Evolutionary conservation across 805 yeast species (phyloP), one percentile per base, ranked within the genome.

Genomic region (Ogataea henricii): DNA sequence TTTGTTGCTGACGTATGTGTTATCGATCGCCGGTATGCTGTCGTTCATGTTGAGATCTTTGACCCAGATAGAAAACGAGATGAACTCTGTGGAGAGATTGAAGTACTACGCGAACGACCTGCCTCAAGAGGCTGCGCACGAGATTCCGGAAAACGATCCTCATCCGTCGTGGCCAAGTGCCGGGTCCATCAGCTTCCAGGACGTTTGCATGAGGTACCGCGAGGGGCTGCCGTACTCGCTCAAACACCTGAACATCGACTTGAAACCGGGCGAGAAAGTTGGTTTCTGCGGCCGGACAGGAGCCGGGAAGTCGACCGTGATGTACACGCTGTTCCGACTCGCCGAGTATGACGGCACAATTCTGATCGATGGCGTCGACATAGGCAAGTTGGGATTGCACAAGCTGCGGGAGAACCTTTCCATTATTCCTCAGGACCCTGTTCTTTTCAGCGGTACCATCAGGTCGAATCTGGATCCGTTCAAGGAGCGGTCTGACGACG

Each of bases 211-310:
- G 69, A 72, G 78, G 23, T 83, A 83, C 59, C 76, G 87, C 65
- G 81, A 78, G 1, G 85, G 78, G 0, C 69, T 82, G 45, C 88
- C 88, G 7, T 66, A 77, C 35, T 86, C 81, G 3, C 69, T 83
- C 59, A 77, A 77, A 45, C 55, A 74, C 48, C 55, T 82, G 48
- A 63, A 54, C 33, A 59, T 74, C 57, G 66, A 48, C 4, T 70
- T 86, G 27, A 62, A 71, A 6, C 76, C 83, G 0, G 72, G 77
- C 14, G 87, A 87, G 62, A 85, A 83, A 59, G 73, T 89, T 56
- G 96, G 96, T 42, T 80, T 88, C 48, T 86, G 92, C 71, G 96
- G 96, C 33, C 77, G 96, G 63, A 88, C 96, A 0, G 96, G 96
- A 58, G 94, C 95, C 6, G 96, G 96, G 46, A 83, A 82, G 65